These are phyloP conservation scores for Chlorella sp. DNA, from an alignment of 139 green algal species.

Conservation along the genomic window DNA sequence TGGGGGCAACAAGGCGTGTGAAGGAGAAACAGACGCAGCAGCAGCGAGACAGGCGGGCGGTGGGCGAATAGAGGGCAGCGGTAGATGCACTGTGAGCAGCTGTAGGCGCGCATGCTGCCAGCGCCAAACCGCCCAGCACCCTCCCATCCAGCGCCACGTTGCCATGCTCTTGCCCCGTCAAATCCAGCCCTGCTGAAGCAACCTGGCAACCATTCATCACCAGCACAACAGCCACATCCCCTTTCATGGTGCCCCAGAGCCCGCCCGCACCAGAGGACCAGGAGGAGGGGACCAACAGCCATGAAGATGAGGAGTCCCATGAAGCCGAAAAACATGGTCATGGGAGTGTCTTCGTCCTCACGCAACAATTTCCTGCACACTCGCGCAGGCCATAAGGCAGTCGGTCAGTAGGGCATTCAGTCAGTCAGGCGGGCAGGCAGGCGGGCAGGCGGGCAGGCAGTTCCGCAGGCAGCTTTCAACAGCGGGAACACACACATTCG, in stretches of 20 bases:
- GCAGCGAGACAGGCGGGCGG: no score
- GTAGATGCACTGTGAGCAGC: not conserved
- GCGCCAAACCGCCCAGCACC: no score
- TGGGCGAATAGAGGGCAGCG: no score
- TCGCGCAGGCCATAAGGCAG: not conserved
- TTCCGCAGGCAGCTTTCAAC: no score
- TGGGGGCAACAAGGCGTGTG: not conserved
- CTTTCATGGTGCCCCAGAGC: no score
- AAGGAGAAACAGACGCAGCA: no score
- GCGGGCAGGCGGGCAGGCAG: not conserved
- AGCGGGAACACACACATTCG: no score
- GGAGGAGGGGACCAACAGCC: slow-evolving; percentile 55
- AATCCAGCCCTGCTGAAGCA: not conserved
- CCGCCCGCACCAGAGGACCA: slow-evolving; percentile 36
- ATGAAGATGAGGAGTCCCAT: slow-evolving; percentile 78
- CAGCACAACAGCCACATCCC: no score
- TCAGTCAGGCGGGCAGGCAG: not conserved
- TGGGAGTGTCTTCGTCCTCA: slow-evolving; percentile 61
- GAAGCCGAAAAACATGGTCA: slow-evolving; percentile 84
- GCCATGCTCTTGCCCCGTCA: no score
- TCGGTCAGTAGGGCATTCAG: not conserved
- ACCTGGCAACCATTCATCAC: not conserved
- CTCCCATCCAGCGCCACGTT: no score
- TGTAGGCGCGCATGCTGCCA: not conserved
- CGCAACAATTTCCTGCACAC: slow-evolving; percentile 54